phyloP scores from a whole-genome alignment of 2,329 filamentous ascomycete genomes.

The Calonectria fujianensis region DNA sequence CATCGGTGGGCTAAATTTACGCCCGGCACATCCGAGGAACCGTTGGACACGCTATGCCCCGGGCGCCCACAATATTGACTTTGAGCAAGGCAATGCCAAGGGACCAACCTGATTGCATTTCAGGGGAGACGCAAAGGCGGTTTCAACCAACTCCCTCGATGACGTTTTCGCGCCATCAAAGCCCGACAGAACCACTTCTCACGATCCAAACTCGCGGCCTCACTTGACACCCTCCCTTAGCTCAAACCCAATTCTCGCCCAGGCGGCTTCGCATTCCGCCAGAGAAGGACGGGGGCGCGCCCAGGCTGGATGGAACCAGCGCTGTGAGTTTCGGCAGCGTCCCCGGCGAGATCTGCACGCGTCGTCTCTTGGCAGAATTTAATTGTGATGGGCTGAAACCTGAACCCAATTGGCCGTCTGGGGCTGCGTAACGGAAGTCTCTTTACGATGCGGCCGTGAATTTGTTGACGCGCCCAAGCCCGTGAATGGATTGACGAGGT shows the following conservation, averaged over 20 bases:
- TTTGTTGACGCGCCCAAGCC: not conserved
- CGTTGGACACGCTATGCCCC: conserved; percentile 10
- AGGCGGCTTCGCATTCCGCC: not conserved
- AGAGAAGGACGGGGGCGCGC: not conserved
- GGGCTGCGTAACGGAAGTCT: not conserved
- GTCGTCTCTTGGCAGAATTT: conserved; percentile 11
- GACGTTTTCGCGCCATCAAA: conserved; percentile 19
- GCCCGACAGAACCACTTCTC: not conserved
- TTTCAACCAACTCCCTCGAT: conserved; percentile 28
- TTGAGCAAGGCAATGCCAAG: conserved; percentile 7
- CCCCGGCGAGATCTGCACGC: conserved; percentile 4
- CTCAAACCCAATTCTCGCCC: conserved; percentile 11
- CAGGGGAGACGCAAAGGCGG: conserved; percentile 9
- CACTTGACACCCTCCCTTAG: not conserved
- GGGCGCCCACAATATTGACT: conserved; percentile 7
- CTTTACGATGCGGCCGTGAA: not conserved
- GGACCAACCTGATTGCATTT: conserved; percentile 19
- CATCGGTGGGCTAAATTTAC: not conserved
- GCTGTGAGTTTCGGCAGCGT: not conserved
- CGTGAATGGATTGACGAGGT: not conserved
- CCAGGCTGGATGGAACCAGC: not conserved
- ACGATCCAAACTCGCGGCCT: not conserved
- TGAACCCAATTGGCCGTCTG: not conserved
- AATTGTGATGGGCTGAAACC: not conserved
- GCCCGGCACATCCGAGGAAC: conserved; percentile 19